Evolutionary conservation across 192 early-diverging fungal species (phyloP).

Genomic region (Rhizoclosmatium globosum): DNA sequence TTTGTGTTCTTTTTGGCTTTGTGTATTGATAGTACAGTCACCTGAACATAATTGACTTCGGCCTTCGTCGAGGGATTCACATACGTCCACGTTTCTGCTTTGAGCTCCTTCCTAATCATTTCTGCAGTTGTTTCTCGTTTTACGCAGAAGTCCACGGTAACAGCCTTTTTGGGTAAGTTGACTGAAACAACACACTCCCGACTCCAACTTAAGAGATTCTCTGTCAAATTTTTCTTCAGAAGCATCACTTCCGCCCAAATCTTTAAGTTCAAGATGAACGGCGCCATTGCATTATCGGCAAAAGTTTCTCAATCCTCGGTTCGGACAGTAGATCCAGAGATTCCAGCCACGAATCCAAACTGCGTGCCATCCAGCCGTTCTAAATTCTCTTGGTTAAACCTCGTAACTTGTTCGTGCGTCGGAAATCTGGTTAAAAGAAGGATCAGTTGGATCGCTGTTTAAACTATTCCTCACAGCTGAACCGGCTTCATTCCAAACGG

Average conservation of each 20-base stretch:
- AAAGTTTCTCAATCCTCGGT: conserved; percentile 1
- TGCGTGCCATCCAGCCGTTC: conserved; percentile 39
- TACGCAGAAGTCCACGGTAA: conserved; percentile 47
- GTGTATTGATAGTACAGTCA: too few relatives aligned
- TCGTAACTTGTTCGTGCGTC: conserved; percentile 8
- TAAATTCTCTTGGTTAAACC: conserved; percentile 49
- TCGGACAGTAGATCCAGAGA: neutral
- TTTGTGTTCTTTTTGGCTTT: too few relatives aligned
- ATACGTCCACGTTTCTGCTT: too few relatives aligned
- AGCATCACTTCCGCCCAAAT: conserved; percentile 86
- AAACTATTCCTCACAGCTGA: conserved; percentile 59
- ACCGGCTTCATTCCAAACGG: conserved; percentile 79
- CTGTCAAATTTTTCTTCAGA: conserved; percentile 47
- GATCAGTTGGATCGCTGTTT: conserved; percentile 62
- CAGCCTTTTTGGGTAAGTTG: neutral
- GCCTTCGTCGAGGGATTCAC: too few relatives aligned
- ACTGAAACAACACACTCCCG: conserved; percentile 50
- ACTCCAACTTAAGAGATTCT: conserved; percentile 27
- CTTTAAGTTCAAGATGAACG: conserved; percentile 70
- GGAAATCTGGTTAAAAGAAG: conserved; percentile 53
- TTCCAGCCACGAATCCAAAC: conserved; percentile 69
- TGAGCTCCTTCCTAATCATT: too few relatives aligned
- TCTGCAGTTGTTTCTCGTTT: too few relatives aligned
- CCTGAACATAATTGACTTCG: too few relatives aligned
- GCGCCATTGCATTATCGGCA: conserved; percentile 63